These are phyloP conservation scores for Teratosphaeria viscida DNA, from an alignment of 2,329 filamentous ascomycete species.

Conservation along the genomic window DNA sequence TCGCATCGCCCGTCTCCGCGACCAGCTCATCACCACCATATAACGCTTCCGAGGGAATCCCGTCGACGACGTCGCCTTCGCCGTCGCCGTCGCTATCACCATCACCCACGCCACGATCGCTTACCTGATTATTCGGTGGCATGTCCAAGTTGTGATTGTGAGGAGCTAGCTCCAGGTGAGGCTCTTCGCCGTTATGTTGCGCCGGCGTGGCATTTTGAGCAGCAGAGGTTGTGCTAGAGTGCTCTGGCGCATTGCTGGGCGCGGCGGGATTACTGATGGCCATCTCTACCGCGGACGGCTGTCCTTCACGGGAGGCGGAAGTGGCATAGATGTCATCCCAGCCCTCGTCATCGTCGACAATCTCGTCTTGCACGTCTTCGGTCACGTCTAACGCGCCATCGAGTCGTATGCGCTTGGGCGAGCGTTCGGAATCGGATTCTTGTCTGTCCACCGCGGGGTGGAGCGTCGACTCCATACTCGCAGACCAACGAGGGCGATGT, in stretches of 20 bases:
- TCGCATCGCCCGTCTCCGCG: not conserved
- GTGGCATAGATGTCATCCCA: constrained; percentile 24
- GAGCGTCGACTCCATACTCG: not conserved
- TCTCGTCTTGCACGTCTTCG: constrained; percentile 17
- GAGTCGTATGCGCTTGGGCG: constrained; percentile 32
- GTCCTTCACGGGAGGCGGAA: not conserved
- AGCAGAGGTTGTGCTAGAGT: not conserved
- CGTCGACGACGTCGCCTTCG: not conserved
- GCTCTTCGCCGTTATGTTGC: not conserved
- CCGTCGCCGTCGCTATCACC: not conserved
- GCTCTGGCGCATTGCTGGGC: not conserved
- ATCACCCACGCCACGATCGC: not conserved
- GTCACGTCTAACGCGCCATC: constrained; percentile 28
- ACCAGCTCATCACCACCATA: not conserved
- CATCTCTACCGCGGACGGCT: not conserved
- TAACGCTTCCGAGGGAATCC: not conserved
- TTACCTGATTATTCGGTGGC: not conserved
- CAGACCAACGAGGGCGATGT: not conserved
- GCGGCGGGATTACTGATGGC: not conserved
- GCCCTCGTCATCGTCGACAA: constrained; percentile 19
- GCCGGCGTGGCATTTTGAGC: not conserved
- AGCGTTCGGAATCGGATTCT: constrained; percentile 19
- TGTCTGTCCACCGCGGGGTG: constrained; percentile 1
- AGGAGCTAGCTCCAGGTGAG: not conserved
- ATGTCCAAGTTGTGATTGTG: not conserved